A percentile compares a stretch with the other conserved stretches of the same genome.
phyloP scores from a whole-genome alignment of 73 alveolate genomes.

The Paramecium octaurelia region DNA sequence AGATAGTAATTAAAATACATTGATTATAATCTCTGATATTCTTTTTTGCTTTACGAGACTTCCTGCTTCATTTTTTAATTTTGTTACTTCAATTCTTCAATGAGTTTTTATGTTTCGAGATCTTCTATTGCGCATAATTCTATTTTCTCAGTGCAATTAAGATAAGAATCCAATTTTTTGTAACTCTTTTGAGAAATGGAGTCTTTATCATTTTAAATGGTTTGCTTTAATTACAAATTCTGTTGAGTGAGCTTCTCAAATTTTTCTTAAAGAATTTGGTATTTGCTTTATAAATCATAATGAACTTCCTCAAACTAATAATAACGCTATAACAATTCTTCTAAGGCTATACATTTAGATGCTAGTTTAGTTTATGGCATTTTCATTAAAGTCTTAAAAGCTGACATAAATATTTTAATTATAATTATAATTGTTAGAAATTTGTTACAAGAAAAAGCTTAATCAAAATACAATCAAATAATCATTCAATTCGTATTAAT shows the following conservation, averaged over 20 bases:
- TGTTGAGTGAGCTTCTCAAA: neutral
- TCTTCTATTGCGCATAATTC: neutral
- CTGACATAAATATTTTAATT: neutral
- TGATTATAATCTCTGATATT: neutral
- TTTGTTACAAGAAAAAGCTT: neutral
- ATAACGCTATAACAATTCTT: neutral
- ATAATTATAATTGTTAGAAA: neutral
- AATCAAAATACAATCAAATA: neutral
- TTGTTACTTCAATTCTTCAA: neutral
- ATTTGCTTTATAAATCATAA: conserved; percentile 2
- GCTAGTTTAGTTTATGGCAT: neutral
- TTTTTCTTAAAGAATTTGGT: neutral
- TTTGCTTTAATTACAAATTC: neutral
- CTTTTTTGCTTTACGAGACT: neutral
- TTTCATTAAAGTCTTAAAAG: neutral
- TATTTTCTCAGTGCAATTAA: neutral
- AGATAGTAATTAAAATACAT: neutral
- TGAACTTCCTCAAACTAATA: neutral
- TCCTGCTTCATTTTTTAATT: neutral
- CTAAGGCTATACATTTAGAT: neutral
- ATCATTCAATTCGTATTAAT: conserved; percentile 16
- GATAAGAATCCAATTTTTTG: neutral
- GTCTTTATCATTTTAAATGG: neutral
- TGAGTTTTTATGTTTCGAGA: neutral
- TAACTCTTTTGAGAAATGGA: neutral